Evolutionary conservation across 2,329 filamentous ascomycete species (phyloP).

Genomic region (Ophiostoma quercus): DNA sequence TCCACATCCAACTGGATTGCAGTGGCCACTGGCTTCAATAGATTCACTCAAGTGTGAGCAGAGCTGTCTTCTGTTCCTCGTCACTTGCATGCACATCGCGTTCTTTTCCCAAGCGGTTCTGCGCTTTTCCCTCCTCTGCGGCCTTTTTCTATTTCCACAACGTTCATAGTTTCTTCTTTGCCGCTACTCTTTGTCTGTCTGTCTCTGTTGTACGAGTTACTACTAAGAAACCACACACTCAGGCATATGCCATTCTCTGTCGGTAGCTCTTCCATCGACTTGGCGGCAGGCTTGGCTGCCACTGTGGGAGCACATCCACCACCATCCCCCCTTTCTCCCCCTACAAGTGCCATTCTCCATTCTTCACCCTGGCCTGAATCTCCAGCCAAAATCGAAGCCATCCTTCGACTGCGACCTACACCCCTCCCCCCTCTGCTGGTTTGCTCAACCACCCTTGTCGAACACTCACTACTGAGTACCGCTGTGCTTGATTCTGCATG

Average conservation of each 20-base stretch:
- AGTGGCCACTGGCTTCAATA: not conserved
- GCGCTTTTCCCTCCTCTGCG: not conserved
- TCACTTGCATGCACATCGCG: not conserved
- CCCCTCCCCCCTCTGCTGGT: not conserved
- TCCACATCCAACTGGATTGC: not conserved
- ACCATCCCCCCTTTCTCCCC: slow-evolving; percentile 13
- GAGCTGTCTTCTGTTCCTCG: not conserved
- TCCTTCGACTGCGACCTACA: not conserved
- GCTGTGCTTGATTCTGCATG: not conserved
- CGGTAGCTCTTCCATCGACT: slow-evolving; percentile 2
- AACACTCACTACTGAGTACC: not conserved
- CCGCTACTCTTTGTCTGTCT: not conserved
- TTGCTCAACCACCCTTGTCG: not conserved
- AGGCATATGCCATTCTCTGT: not conserved
- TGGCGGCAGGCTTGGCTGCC: slow-evolving; percentile 18
- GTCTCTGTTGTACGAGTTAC: not conserved
- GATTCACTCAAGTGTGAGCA: not conserved
- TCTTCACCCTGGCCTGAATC: slow-evolving; percentile 2
- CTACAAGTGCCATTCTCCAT: slow-evolving; percentile 9
- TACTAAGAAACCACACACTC: too few species aligned
- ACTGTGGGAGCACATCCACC: slow-evolving; percentile 16
- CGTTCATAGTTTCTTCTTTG: not conserved
- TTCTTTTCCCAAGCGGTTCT: not conserved
- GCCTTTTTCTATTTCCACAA: not conserved
- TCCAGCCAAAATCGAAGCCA: not conserved